These are phyloP conservation scores for Nicotiana benthamiana DNA, from an alignment of 257 asterid genomes.

Conservation along the genomic window DNA sequence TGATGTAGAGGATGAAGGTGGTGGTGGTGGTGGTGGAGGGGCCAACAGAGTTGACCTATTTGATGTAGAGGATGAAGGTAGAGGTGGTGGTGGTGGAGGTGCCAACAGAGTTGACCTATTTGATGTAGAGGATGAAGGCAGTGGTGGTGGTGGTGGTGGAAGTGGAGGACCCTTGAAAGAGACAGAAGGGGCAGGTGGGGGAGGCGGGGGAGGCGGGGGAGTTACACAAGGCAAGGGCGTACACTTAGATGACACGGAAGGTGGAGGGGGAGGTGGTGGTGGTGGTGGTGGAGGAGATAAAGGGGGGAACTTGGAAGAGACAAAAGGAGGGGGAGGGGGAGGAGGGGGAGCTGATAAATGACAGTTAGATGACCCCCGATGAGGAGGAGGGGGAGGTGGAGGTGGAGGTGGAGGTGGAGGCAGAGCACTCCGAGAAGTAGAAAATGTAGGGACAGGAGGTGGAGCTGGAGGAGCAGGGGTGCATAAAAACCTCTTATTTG, in stretches of 20 bases:
- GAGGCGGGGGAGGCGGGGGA: constrained; percentile 4
- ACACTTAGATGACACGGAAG: neutral
- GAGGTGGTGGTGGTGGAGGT: constrained; percentile 19
- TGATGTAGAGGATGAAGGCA: neutral
- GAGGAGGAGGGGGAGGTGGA: constrained; percentile 13
- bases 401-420: constrained; percentile 13
- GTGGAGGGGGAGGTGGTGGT: constrained; percentile 4
- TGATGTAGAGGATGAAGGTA: constrained; percentile 20
- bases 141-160: constrained; percentile 14
- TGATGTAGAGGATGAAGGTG: constrained; percentile 22
- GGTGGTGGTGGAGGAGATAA: constrained; percentile 7
- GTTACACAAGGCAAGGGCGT: constrained; percentile 14
- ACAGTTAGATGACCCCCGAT: neutral
- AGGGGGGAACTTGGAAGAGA: neutral
- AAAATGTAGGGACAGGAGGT: constrained; percentile 17
- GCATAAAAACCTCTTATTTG: neutral
- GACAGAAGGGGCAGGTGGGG: constrained; percentile 11
- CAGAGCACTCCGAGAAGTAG: constrained; percentile 5
- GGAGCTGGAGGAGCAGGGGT: constrained; percentile 16
- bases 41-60: constrained; percentile 13
- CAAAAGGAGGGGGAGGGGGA: neutral
- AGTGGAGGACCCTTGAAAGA: constrained; percentile 12
- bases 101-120: neutral
- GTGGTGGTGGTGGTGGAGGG: constrained; percentile 15
- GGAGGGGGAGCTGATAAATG: constrained; percentile 3